Conservation (phyloP, 441 rosid genomes). For the Pelargonium australe region DNA sequence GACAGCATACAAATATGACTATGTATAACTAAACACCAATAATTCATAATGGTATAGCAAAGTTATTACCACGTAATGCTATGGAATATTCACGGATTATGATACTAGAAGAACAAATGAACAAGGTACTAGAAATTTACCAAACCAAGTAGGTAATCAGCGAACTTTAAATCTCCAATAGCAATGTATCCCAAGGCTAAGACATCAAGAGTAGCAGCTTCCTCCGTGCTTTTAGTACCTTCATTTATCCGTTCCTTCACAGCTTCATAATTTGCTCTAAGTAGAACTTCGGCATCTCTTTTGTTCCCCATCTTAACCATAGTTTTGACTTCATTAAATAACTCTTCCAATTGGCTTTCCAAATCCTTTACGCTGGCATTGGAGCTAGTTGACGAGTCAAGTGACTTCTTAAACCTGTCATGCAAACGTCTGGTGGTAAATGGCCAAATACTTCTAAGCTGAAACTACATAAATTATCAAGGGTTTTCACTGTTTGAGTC, state of each 20-base stretch:
- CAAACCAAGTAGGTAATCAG: conserved; percentile 42
- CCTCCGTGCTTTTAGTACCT: conserved; percentile 54
- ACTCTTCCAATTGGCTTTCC: conserved; percentile 60
- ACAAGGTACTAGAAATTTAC: conserved; percentile 27
- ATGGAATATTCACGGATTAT: too few relatives aligned
- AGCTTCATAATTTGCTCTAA: conserved; percentile 69
- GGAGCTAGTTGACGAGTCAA: conserved; percentile 25
- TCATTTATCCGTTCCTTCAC: conserved; percentile 58
- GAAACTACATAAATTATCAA: conserved; percentile 16
- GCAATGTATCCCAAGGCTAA: conserved; percentile 70
- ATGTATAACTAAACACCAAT: too few relatives aligned
- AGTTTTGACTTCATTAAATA: conserved; percentile 60
- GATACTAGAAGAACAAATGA: not conserved
- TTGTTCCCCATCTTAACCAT: conserved; percentile 51
- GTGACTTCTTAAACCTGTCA: conserved; percentile 32
- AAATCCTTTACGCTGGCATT: conserved; percentile 35
- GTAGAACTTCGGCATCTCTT: conserved; percentile 59
- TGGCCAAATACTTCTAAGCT: not conserved
- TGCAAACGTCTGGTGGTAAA: conserved; percentile 11
- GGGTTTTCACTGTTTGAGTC: conserved; percentile 13
- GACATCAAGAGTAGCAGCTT: conserved; percentile 73
- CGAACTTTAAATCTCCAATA: conserved; percentile 52
- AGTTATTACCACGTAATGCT: too few relatives aligned
- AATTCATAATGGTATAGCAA: too few relatives aligned
- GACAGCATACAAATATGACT: too few relatives aligned